Conservation (phyloP, 2,329 filamentous ascomycete species). For the Xylaria multiplex region DNA sequence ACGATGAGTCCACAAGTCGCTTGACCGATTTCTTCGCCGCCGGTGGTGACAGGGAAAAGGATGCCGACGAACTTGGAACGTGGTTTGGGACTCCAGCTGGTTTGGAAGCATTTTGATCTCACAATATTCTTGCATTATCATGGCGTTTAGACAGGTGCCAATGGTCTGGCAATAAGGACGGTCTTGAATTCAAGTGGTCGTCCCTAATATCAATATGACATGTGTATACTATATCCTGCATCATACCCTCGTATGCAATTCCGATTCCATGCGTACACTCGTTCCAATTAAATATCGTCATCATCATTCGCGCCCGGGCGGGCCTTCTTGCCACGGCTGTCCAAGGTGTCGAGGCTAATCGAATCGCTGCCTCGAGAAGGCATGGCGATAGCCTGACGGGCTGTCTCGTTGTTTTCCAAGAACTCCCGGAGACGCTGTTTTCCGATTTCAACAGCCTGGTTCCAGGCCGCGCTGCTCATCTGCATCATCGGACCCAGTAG, state of each 20-base stretch:
- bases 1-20: constrained; percentile 73
- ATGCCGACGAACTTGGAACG: constrained; percentile 73
- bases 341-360: constrained; percentile 69
- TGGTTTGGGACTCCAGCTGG: constrained; percentile 85
- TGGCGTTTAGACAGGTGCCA: constrained; percentile 40
- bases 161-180: constrained; percentile 26
- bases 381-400: constrained; percentile 84
- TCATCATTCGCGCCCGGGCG: constrained; percentile 57
- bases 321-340: constrained; percentile 67
- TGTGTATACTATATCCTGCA: constrained; percentile 46
- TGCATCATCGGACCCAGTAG: constrained; percentile 95
- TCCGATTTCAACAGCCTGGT: constrained; percentile 88
- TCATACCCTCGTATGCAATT: constrained; percentile 33
- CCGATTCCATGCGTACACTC: constrained; percentile 29
- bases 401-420: constrained; percentile 85
- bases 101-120: constrained; percentile 73
- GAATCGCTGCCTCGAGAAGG: constrained; percentile 60
- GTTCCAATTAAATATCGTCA: constrained; percentile 64
- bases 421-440: constrained; percentile 93
- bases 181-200: constrained; percentile 28
- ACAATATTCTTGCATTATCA: constrained; percentile 35
- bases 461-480: constrained; percentile 89
- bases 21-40: constrained; percentile 79
- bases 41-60: constrained; percentile 55
- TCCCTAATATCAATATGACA: constrained; percentile 36